These are phyloP conservation scores for Dittrichia graveolens DNA, from an alignment of 129 eudicot species.

Conservation along the genomic window DNA sequence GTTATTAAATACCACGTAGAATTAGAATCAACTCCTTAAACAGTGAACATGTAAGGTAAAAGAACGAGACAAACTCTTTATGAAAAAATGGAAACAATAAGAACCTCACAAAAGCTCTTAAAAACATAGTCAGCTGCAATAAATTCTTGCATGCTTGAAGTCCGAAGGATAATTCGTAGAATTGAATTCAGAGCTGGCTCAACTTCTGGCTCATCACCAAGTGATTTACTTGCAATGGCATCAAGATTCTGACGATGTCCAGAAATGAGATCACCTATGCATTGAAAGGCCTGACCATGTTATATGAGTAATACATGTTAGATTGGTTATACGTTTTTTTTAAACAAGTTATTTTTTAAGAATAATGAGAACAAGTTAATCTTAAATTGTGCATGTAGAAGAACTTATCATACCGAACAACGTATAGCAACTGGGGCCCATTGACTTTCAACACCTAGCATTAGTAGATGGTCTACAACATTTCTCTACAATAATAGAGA, in stretches of 20 bases:
- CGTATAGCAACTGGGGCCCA: slow-evolving; percentile 96
- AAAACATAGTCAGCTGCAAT: slow-evolving; percentile 84
- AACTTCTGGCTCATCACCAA: slow-evolving; percentile 76
- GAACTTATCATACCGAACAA: slow-evolving; percentile 68
- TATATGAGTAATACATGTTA: slow-evolving; percentile 22
- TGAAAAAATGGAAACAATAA: slow-evolving; percentile 1
- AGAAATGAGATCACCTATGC: slow-evolving; percentile 83
- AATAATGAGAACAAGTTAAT: slow-evolving; percentile 5
- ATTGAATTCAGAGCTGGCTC: slow-evolving; percentile 87
- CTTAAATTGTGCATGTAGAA: slow-evolving; percentile 6
- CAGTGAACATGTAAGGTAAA: background rate
- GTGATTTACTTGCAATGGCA: slow-evolving; percentile 74
- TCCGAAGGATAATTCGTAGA: slow-evolving; percentile 73
- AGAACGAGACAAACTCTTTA: background rate
- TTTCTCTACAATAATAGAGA: slow-evolving; percentile 54
- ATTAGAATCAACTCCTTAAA: too few species aligned
- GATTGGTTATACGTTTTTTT: background rate
- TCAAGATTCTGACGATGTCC: slow-evolving; percentile 75
- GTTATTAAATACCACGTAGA: background rate
- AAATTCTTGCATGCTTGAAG: slow-evolving; percentile 90
- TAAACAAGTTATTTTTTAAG: background rate
- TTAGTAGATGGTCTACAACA: slow-evolving; percentile 73
- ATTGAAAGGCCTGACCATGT: slow-evolving; percentile 66
- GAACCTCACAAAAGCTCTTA: slow-evolving; percentile 87
- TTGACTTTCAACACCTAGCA: slow-evolving; percentile 97